Conservation (phyloP, 2,329 filamentous ascomycete species). For the Mycocentrospora acerina region DNA sequence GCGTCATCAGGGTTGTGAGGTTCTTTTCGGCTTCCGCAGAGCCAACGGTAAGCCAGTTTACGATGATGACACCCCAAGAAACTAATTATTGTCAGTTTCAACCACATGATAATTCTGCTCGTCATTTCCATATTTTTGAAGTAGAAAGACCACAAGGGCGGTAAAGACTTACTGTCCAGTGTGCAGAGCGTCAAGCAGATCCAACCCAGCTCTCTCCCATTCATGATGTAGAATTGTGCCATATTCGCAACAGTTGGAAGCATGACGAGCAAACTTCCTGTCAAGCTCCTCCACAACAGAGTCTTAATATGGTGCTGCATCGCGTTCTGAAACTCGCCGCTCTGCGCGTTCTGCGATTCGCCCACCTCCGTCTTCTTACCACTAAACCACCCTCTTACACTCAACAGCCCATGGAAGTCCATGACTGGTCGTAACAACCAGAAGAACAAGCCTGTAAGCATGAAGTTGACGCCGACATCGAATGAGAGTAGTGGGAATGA, state of each 20-base stretch:
- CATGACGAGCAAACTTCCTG: conserved; percentile 36
- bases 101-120: too few relatives aligned
- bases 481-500: conserved; percentile 38
- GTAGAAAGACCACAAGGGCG: background rate
- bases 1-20: conserved; percentile 14
- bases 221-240: conserved; percentile 29
- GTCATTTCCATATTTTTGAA: too few relatives aligned
- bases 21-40: conserved; percentile 23
- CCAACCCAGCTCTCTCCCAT: conserved; percentile 41
- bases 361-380: conserved; percentile 1
- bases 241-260: conserved; percentile 42
- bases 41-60: conserved; percentile 35
- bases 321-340: background rate
- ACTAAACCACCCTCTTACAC: conserved; percentile 2
- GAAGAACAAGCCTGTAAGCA: conserved; percentile 40
- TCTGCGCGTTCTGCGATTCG: background rate
- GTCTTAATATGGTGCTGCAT: conserved; percentile 19
- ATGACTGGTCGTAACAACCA: conserved; percentile 32
- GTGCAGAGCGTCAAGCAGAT: conserved; percentile 44
- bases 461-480: conserved; percentile 40
- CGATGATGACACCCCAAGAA: conserved; percentile 26
- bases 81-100: conserved; percentile 14
- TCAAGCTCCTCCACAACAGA: conserved; percentile 27
- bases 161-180: conserved; percentile 35
- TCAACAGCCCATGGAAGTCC: conserved; percentile 11